Base-by-base conservation (phyloP, 306 rosid genomes). In the Senna tora region DNA sequence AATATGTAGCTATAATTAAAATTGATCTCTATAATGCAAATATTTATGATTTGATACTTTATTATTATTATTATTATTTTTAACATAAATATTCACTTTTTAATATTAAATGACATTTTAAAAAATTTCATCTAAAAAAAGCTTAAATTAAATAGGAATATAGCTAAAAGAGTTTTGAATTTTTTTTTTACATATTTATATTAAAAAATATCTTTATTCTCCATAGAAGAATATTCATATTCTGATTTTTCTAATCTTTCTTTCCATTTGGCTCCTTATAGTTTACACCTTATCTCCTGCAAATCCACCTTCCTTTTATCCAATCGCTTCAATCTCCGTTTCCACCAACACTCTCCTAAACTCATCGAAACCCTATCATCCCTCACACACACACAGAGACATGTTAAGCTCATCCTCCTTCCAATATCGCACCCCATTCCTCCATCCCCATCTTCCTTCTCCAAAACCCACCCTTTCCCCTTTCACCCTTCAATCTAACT, bases 331-430 rank as follows among this genome's bases (percentile, higher is more conserved):
- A 13, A 1, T 14, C 1, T 55, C 0, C 16, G 22, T 25, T 50
- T 20, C 15, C 33, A 0, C n/a, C 59, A 19, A 20, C 2, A 53
- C 5, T 19, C 2, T 17, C 57, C 21, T 19, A 67, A 25, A 20
- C 34, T 65, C 54, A 1, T 41, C 36, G 17, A 25, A 56, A 56
- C 3, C 38, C 55, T 17, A 17, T 25, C 4, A 4, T 11, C 15
- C 61, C 2, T 17, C 58, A 9, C 17, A 21, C n/a, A 28, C 12
- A 1, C 14, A 19, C 15, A 22, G 9, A 70, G 25, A 57, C 11
- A 41, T 80, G 84, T 73, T 80, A 5, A 65, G 69, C 52, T 77
- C 80, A 45, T 63, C 61, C 6, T 58, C 65, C 4, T 45, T 69
- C 55, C 51, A 56, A 28, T 61, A 51, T 69, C 78, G 38, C 57